Base-by-base conservation (phyloP, 805 yeast species). In the Ogataea trehaloabstinens region DNA sequence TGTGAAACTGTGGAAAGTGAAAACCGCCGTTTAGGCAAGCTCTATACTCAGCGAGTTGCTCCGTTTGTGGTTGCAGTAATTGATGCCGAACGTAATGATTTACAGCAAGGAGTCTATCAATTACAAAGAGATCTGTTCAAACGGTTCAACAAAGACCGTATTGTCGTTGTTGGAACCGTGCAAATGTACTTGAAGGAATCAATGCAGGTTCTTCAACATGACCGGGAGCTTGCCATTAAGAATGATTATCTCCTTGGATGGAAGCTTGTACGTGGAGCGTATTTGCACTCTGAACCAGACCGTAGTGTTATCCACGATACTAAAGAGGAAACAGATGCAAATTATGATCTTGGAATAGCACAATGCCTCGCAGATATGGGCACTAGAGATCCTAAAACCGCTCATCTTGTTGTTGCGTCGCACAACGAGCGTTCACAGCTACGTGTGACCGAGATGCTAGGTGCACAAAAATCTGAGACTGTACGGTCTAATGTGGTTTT, bases 251-350 rank as follows among this genome's bases (percentile, higher is more conserved):
- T 84, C 56, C 65, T 89, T 41, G 96, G 96, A 16, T 69, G 89
- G 70, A 90, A 90, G 64, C 73, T 90, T 39, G 98, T 90, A 13
- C 79, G 98, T 63, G 98, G 98, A 48, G 98, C 98, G 12, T 90
- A 90, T 68, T 78, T 90, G 44, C 96, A 90, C 60, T 78, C 95
- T 5, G 98, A 90, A 67, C 76, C 84, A 24, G 71, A 82, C 47
- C 73, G 97, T 56, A 48, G 56, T 36, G 82, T 86, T 15, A 87
- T 90, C 44, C 91, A 82, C 66, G 68, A 71, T 46, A 75, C 88
- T 21, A 90, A 91, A 64, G 71, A 67, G 36, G 90, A 77, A 44
- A 86, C 97, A n/a, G 98, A 90, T 58, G 51, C 48, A 7, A 79
- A 80, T 58, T 90, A 82, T 65, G 79, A 91, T 65, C 61, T 68